Evolutionary conservation across 768 basidiomycete genomes (phyloP).

Genomic region (Termitomyces sp.): DNA sequence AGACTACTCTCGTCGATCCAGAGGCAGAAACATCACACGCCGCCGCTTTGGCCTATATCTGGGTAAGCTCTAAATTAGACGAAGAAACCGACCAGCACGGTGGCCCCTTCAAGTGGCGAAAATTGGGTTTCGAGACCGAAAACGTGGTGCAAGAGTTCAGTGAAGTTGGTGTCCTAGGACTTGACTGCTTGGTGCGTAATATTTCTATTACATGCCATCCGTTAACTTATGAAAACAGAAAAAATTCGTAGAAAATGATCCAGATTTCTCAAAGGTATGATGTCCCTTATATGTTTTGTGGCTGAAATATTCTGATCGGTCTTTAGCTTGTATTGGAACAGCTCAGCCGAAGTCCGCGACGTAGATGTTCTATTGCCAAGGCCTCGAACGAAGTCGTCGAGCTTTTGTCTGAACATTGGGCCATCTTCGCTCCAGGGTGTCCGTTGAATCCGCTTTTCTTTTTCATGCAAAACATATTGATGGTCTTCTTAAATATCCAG

Average conservation of each 20-base stretch:
- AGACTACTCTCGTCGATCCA: constrained; percentile 72
- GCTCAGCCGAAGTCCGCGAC: constrained; percentile 61
- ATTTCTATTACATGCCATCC: neutral
- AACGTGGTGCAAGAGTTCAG: constrained; percentile 71
- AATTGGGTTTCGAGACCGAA: constrained; percentile 74
- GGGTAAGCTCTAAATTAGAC: constrained; percentile 53
- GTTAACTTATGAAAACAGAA: constrained; percentile 31
- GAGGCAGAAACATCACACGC: constrained; percentile 54
- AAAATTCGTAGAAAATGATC: constrained; percentile 62
- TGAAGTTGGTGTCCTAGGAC: constrained; percentile 72
- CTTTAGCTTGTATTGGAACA: constrained; percentile 75
- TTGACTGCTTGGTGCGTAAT: constrained; percentile 71
- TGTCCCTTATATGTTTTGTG: neutral
- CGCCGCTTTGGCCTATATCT: constrained; percentile 57
- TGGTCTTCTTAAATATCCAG: constrained; percentile 26
- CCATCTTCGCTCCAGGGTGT: constrained; percentile 84
- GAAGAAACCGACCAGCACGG: constrained; percentile 47
- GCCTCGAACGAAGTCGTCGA: constrained; percentile 86
- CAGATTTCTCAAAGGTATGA: constrained; percentile 71
- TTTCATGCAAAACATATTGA: constrained; percentile 20
- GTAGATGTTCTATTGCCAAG: constrained; percentile 77
- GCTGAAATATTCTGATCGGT: constrained; percentile 8
- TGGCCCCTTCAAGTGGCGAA: constrained; percentile 60
- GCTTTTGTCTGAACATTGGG: constrained; percentile 80
- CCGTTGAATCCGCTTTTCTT: neutral